phyloP scores from a whole-genome alignment of 2,329 filamentous ascomycete genomes.

The Colletotrichum falcatum region DNA sequence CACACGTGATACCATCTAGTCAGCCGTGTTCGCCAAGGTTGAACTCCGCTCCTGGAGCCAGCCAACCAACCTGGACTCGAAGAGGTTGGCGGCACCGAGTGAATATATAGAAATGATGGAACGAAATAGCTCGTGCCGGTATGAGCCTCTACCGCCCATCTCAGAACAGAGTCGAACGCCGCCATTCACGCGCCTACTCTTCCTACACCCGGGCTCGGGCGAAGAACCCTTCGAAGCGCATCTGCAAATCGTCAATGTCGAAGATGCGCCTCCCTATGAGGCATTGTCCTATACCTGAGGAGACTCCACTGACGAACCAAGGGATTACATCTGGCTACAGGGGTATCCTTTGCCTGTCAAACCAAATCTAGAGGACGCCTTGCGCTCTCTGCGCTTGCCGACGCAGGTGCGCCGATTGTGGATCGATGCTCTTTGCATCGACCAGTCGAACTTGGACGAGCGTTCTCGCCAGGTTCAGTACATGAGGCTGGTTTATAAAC shows the following conservation, averaged over 20 bases:
- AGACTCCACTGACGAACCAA: slow-evolving; percentile 22
- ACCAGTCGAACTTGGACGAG: slow-evolving; percentile 40
- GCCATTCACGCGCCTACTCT: slow-evolving; percentile 37
- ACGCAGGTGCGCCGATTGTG: slow-evolving; percentile 37
- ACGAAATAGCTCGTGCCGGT: slow-evolving; percentile 21
- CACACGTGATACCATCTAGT: slow-evolving; percentile 12
- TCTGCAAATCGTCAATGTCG: slow-evolving; percentile 34
- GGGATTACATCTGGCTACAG: slow-evolving; percentile 36
- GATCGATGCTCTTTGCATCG: slow-evolving; percentile 46
- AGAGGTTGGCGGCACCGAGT: neutral
- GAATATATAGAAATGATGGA: neutral
- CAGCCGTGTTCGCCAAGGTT: neutral
- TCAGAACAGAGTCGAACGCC: slow-evolving; percentile 25
- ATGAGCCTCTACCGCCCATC: slow-evolving; percentile 36
- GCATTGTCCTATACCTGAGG: slow-evolving; percentile 42
- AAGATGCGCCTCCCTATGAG: slow-evolving; percentile 38
- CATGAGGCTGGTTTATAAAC: slow-evolving; percentile 36
- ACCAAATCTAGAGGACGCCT: slow-evolving; percentile 33
- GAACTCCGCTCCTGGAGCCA: neutral
- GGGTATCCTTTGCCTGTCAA: slow-evolving; percentile 23
- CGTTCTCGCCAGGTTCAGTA: slow-evolving; percentile 34
- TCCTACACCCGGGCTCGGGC: slow-evolving; percentile 28
- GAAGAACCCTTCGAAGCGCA: slow-evolving; percentile 37
- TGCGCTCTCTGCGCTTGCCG: slow-evolving; percentile 28
- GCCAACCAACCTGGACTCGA: neutral